phyloP scores from a whole-genome alignment of 2,329 filamentous ascomycete species.

The Corynespora cassiicola region DNA sequence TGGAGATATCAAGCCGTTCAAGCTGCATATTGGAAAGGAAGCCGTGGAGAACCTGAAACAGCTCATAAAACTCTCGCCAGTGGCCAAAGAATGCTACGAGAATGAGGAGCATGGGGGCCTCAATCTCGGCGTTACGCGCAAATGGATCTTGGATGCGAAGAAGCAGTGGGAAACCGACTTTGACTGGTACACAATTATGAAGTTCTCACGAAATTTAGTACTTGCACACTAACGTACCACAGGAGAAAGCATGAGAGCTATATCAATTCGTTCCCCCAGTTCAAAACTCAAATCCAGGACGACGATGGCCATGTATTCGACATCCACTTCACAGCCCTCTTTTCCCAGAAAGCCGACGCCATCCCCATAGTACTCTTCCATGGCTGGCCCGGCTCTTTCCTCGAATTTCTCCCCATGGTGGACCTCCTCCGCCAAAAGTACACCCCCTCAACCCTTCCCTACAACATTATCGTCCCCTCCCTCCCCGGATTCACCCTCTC shows the following conservation, averaged over 20 bases:
- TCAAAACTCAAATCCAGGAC: too few species aligned
- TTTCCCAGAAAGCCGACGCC: conserved; percentile 56
- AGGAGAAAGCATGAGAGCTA: too few species aligned
- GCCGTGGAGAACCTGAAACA: conserved; percentile 35
- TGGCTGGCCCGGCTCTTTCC: conserved; percentile 59
- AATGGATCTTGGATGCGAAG: conserved; percentile 39
- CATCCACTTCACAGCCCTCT: conserved; percentile 60
- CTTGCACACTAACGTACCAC: too few species aligned
- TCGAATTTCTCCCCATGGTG: conserved; percentile 61
- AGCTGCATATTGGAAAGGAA: not conserved
- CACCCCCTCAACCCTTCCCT: conserved; percentile 33
- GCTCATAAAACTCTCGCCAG: conserved; percentile 31
- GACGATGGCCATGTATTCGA: not conserved
- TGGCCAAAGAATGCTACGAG: conserved; percentile 40
- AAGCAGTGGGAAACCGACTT: conserved; percentile 39
- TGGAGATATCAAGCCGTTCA: conserved; percentile 3
- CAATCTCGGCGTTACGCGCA: conserved; percentile 38
- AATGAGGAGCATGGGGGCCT: conserved; percentile 34
- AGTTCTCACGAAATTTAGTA: not conserved
- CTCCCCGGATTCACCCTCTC: conserved; percentile 14
- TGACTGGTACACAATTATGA: conserved; percentile 45
- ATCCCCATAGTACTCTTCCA: conserved; percentile 58
- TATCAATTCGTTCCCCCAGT: too few species aligned
- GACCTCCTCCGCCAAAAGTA: conserved; percentile 53
- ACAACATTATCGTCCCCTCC: conserved; percentile 11